phyloP scores from a whole-genome alignment of 2,329 filamentous ascomycete genomes.

The Penicillium paneum region DNA sequence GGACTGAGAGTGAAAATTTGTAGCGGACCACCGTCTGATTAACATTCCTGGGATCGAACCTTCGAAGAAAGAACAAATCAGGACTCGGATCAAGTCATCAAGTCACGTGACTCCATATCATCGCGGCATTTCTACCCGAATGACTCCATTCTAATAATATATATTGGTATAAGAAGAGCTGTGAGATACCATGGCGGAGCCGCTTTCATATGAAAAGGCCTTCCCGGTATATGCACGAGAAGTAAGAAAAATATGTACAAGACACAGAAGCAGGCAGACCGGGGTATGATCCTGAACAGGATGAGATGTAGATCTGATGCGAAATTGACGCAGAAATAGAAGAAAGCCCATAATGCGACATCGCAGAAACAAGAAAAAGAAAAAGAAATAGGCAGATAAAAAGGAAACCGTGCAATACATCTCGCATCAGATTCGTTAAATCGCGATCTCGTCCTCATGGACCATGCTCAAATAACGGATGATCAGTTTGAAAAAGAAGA shows the following conservation, averaged over 20 bases:
- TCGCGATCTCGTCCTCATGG: conserved; percentile 22
- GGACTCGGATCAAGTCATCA: conserved; percentile 19
- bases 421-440: conserved; percentile 36
- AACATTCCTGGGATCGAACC: conserved; percentile 7
- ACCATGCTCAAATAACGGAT: conserved; percentile 24
- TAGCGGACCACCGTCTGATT: not conserved
- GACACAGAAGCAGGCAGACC: conserved; percentile 22
- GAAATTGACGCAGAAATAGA: conserved; percentile 10
- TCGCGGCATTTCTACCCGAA: not conserved
- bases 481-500: conserved; percentile 2
- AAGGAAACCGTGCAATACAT: conserved; percentile 31
- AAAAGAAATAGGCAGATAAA: not conserved
- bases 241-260: conserved; percentile 32
- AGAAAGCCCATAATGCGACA: conserved; percentile 14
- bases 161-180: not conserved
- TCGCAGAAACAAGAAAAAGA: conserved; percentile 12
- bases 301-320: conserved; percentile 8
- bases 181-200: not conserved
- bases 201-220: not conserved
- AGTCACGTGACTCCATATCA: conserved; percentile 21
- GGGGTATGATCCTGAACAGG: conserved; percentile 17
- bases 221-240: conserved; percentile 29
- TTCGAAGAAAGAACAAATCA: conserved; percentile 17
- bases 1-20: conserved; percentile 2
- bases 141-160: not conserved